Percentiles rank a stretch among this genome's conserved stretches.
These are phyloP conservation scores for Solanum pimpinellifolium DNA, from an alignment of 257 asterid species.

Conservation along the genomic window DNA sequence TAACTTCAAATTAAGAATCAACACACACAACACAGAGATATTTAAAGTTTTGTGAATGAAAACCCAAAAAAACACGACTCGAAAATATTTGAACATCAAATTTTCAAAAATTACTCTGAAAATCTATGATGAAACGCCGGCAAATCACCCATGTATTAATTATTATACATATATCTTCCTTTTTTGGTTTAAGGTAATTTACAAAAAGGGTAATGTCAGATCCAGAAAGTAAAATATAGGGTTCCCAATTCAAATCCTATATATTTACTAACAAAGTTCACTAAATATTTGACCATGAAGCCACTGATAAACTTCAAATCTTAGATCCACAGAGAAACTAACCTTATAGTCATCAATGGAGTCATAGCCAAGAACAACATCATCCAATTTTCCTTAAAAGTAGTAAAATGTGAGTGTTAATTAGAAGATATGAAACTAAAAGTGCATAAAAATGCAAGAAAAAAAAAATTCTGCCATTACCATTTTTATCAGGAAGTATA, in stretches of 20 bases:
- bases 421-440: neutral
- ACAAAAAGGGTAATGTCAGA: neutral
- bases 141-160: neutral
- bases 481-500: slow-evolving; percentile 51
- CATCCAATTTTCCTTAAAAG: slow-evolving; percentile 62
- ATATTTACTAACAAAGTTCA: neutral
- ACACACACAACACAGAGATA: neutral
- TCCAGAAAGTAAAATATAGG: neutral
- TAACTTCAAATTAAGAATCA: neutral
- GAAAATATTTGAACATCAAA: neutral
- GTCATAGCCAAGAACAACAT: slow-evolving; percentile 60
- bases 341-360: slow-evolving; percentile 68
- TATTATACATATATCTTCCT: neutral
- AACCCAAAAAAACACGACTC: neutral
- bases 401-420: neutral
- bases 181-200: neutral
- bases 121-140: neutral
- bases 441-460: neutral
- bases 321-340: neutral
- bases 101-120: neutral
- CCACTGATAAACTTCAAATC: neutral
- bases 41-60: neutral
- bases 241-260: neutral
- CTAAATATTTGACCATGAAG: neutral
- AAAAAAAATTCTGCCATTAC: neutral